These are phyloP conservation scores for Backusella tuberculispora DNA, from an alignment of 192 early-diverging fungal species.

Conservation along the genomic window DNA sequence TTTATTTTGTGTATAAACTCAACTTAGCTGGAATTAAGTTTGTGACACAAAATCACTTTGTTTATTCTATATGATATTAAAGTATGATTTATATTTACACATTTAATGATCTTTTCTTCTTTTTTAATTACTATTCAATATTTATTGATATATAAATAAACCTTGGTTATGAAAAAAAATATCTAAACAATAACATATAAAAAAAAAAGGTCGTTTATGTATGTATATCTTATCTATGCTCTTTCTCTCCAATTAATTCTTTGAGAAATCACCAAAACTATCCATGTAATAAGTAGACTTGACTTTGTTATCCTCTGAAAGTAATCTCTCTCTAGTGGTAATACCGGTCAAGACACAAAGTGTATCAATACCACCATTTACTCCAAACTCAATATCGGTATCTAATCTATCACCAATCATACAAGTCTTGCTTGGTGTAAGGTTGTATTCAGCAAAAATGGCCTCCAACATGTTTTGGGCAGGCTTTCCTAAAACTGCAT, in stretches of 20 bases:
- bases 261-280: constrained; percentile 49
- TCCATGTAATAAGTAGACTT: constrained; percentile 51
- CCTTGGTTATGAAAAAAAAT: no score
- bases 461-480: constrained; percentile 92
- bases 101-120: no score
- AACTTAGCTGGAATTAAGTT: no score
- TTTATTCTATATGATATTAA: no score
- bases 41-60: no score
- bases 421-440: constrained; percentile 81
- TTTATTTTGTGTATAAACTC: no score
- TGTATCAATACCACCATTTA: constrained; percentile 81
- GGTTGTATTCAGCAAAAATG: constrained; percentile 79
- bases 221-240: no score
- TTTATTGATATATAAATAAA: no score
- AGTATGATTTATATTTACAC: no score
- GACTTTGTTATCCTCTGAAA: constrained; percentile 21
- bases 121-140: no score
- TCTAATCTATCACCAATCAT: constrained; percentile 98
- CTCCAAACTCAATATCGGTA: constrained; percentile 96
- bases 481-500: constrained; percentile 90
- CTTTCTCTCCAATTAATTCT: background rate
- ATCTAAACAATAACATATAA: no score
- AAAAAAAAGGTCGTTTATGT: no score
- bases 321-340: background rate
- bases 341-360: constrained; percentile 90